Evolutionary conservation across 208 protist species (phyloP), one percentile per base, ranked within the genome.

Genomic region (Trypanosoma cruzi): DNA sequence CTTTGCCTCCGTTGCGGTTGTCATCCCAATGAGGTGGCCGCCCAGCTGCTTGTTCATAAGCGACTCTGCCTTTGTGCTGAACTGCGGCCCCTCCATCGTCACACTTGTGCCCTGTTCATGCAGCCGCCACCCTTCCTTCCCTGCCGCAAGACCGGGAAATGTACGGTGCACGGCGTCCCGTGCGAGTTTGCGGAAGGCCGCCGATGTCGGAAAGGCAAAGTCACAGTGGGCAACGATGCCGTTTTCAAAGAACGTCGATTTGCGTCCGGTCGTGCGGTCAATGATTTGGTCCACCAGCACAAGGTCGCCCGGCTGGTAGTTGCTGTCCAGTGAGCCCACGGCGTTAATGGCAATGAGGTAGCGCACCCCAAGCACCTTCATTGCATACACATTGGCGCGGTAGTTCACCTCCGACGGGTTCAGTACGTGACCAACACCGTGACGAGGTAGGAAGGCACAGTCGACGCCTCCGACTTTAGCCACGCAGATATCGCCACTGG

Each of bases 11-110:
- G 93, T 92, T 8, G 81, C 80, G 28, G 90, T 85, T 48, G 96
- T 98, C 96, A 98, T 98, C 49, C 93, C 93, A 65, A 98, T 98
- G 14, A 98, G 73, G 60, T 94, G 80, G 3, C 77, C 92, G 48
- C 90, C 90, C 20, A 88, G 55, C 54, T 61, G 74, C 72, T 94
- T 89, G 82, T 96, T 90, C 59, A 82, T 68, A 22, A 93, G 68
- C 22, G 81, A 91, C 76, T 98, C 95, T 6, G 92, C 93, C 44
- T 72, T 48, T 28, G 91, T 96, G 75, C 81, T 92, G 88, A 98
- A 98, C 68, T 87, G 80, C 29, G 95, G 95, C 0, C 95, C 95
- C 61, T 97, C 93, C 82, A 98, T 98, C 61, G 85, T 90, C 18
- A 98, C 91, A 26, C 91, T 66, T 22, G 92, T 97, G 18, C 68